Percentiles rank a stretch among this genome's conserved stretches.
phyloP scores from a whole-genome alignment of 2,329 filamentous ascomycete genomes.

The Aspergillus eucalypticola region DNA sequence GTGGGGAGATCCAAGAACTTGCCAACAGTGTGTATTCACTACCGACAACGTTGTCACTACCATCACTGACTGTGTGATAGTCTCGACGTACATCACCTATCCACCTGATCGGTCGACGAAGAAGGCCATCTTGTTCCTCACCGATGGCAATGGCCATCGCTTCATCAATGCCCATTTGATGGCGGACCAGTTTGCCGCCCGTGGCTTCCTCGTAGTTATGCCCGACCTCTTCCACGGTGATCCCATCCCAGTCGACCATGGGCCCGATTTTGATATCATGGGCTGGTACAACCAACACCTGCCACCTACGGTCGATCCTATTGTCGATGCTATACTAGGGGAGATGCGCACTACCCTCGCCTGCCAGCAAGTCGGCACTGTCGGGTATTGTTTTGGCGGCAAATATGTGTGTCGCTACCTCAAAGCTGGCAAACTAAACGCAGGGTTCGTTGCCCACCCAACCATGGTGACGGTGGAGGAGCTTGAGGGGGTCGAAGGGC shows the following conservation, averaged over 20 bases:
- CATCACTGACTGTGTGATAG: background rate
- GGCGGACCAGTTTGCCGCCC: constrained; percentile 69
- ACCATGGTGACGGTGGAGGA: constrained; percentile 20
- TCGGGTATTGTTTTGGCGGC: constrained; percentile 54
- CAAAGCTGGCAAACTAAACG: constrained; percentile 15
- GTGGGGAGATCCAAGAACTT: constrained; percentile 43
- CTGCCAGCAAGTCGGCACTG: constrained; percentile 41
- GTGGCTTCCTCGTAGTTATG: constrained; percentile 66
- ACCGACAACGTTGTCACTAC: background rate
- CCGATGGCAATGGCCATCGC: constrained; percentile 55
- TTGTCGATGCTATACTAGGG: constrained; percentile 46
- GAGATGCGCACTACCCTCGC: constrained; percentile 28
- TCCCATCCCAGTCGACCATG: constrained; percentile 55
- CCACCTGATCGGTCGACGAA: constrained; percentile 49
- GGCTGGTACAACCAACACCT: constrained; percentile 42
- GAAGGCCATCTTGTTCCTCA: constrained; percentile 54
- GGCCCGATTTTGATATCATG: constrained; percentile 50
- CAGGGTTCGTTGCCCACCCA: constrained; percentile 23
- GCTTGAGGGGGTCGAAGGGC: constrained; percentile 17
- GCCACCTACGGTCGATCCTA: constrained; percentile 49
- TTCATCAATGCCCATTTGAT: constrained; percentile 60
- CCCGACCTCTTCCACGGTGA: constrained; percentile 70
- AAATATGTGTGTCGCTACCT: constrained; percentile 49
- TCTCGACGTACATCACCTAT: constrained; percentile 38
- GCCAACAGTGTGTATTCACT: constrained; percentile 33